phyloP scores from a whole-genome alignment of 495 filamentous ascomycete genomes.

The Hypoxylon rickii region DNA sequence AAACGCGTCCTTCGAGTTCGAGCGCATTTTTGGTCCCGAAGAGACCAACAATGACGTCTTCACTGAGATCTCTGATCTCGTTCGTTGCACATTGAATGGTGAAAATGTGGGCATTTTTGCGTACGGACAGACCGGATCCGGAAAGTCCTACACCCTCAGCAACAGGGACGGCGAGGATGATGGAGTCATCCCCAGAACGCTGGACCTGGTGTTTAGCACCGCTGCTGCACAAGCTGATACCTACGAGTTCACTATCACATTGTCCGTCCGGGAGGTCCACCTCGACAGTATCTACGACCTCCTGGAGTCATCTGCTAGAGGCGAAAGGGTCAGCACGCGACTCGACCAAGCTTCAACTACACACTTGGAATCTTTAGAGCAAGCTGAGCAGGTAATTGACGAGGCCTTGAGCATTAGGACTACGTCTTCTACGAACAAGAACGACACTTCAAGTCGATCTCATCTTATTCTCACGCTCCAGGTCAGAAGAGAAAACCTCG shows the following conservation, averaged over 20 bases:
- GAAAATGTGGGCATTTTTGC: slow-evolving; percentile 77
- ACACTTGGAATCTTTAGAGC: background rate
- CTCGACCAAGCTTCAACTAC: background rate
- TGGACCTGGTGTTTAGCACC: slow-evolving; percentile 83
- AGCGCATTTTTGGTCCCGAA: slow-evolving; percentile 80
- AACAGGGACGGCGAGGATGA: slow-evolving; percentile 61
- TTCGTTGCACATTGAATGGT: slow-evolving; percentile 86
- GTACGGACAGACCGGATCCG: slow-evolving; percentile 55
- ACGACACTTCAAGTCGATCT: slow-evolving; percentile 87
- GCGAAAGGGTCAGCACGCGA: slow-evolving; percentile 70
- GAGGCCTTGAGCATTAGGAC: background rate
- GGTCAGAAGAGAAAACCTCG: slow-evolving; percentile 42
- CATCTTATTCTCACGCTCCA: slow-evolving; percentile 93
- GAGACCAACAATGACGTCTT: slow-evolving; percentile 83
- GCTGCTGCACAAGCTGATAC: background rate
- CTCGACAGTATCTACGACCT: slow-evolving; percentile 92
- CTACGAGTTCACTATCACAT: slow-evolving; percentile 85
- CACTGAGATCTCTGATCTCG: slow-evolving; percentile 89
- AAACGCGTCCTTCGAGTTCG: slow-evolving; percentile 81
- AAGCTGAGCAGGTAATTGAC: slow-evolving; percentile 10
- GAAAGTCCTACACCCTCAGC: slow-evolving; percentile 53
- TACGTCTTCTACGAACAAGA: slow-evolving; percentile 70
- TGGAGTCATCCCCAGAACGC: slow-evolving; percentile 91
- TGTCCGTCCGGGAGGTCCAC: slow-evolving; percentile 93
- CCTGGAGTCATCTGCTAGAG: slow-evolving; percentile 58